These are phyloP conservation scores for Fusarium denticulatum DNA, from an alignment of 2,329 filamentous ascomycete species.

Conservation along the genomic window DNA sequence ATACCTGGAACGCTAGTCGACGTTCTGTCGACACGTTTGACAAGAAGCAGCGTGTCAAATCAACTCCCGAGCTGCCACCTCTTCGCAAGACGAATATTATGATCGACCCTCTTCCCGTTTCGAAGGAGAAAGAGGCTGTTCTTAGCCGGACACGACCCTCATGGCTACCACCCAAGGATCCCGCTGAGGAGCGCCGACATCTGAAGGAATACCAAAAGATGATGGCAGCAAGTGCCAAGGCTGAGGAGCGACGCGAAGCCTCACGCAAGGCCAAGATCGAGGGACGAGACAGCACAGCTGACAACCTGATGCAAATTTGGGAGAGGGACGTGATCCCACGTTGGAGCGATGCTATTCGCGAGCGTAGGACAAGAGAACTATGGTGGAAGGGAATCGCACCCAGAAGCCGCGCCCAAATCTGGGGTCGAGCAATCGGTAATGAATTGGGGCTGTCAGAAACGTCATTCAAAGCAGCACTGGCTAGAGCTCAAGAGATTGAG, in stretches of 20 bases:
- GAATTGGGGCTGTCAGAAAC: slow-evolving; percentile 72
- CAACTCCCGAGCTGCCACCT: slow-evolving; percentile 74
- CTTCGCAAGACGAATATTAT: slow-evolving; percentile 80
- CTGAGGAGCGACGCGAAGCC: slow-evolving; percentile 68
- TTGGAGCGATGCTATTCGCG: slow-evolving; percentile 76
- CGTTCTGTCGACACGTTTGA: slow-evolving; percentile 50
- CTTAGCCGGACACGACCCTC: slow-evolving; percentile 82
- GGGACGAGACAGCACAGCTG: slow-evolving; percentile 64
- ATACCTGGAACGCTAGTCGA: slow-evolving; percentile 52
- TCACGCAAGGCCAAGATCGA: slow-evolving; percentile 61
- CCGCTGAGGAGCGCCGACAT: slow-evolving; percentile 89
- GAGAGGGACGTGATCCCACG: slow-evolving; percentile 80
- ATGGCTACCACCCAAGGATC: slow-evolving; percentile 88
- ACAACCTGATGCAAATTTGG: slow-evolving; percentile 72
- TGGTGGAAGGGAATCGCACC: slow-evolving; percentile 86
- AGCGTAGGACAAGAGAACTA: slow-evolving; percentile 76
- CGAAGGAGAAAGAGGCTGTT: slow-evolving; percentile 87
- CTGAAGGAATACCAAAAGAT: slow-evolving; percentile 86
- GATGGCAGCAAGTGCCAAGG: slow-evolving; percentile 73
- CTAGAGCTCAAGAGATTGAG: slow-evolving; percentile 72
- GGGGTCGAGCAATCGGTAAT: slow-evolving; percentile 78
- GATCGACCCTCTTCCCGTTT: slow-evolving; percentile 85
- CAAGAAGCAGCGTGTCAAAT: slow-evolving; percentile 67
- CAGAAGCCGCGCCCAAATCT: slow-evolving; percentile 74
- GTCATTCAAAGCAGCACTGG: slow-evolving; percentile 76